Base-by-base conservation (phyloP, 2,329 filamentous ascomycete species). In the Septoria petroselini region DNA sequence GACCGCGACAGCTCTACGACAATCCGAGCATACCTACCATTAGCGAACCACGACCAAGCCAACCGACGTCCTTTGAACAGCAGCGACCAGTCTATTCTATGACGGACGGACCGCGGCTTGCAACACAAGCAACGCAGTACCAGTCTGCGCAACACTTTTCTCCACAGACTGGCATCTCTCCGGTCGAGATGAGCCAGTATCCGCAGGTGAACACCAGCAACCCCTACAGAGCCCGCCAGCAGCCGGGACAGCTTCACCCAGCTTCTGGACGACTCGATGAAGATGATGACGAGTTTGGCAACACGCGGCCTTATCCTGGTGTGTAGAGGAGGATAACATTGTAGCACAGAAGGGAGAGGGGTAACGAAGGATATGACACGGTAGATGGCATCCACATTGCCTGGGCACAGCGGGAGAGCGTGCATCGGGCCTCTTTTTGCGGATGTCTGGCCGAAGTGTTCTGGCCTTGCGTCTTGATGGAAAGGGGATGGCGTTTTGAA, bases 11-110 rank as follows among this genome's bases (percentile, higher is more conserved):
- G 23, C 8, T 38, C 31, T 34, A 39, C 18, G 43, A 42, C 14
- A 11, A 27, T 14, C 58, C 62, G 11, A 44, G 52, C 25, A 48
- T 68, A n/a, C 63, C 66, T 2, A 62, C 63, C 15, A 65, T 66
- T 43, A 52, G 53, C 27, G 61, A 68, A 44, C 61, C 62, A 11
- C 35, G 34, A 29, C 25, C 41, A 12, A 33, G 41, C 23, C 45
- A 41, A 25, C 38, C 45, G 9, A 48, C 37, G 8, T 23, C 38
- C 14, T 42, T 43, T 27, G 48, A 51, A 29, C 9, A 35, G 23
- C 53, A 35, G 21, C 52, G 41, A 9, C 39, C 53, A 18, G 23
- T 38, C 18, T 48, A 48, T 19, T 35, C 43, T 8, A 49, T 39
- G 19, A 34, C 49, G 4, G 51, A 54, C 29, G 41, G 48, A 40